Evolutionary conservation across 352 stramenopile genomes (phyloP).

Genomic region (Globisporangium iwayamae): DNA sequence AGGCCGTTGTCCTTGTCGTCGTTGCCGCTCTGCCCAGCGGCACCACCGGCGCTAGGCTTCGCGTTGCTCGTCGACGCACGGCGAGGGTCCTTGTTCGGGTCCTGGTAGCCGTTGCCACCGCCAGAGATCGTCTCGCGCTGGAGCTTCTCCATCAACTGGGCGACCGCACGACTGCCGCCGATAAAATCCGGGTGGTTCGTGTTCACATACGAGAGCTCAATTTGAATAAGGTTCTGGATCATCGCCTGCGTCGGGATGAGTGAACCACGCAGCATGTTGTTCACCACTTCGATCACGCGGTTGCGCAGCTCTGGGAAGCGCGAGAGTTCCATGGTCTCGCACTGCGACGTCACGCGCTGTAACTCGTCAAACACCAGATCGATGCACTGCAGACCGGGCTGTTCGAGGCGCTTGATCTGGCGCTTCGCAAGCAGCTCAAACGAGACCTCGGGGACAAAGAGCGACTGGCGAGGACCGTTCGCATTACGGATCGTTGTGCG

Average conservation of each 20-base stretch:
- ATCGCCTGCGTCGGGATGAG: constrained; percentile 87
- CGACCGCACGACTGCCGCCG: constrained; percentile 93
- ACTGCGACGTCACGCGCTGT: constrained; percentile 93
- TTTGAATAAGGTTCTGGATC: constrained; percentile 98
- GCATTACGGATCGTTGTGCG: constrained; percentile 98
- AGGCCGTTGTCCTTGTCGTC: constrained; percentile 67
- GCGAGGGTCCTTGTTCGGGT: constrained; percentile 47
- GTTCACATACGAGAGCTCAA: constrained; percentile 99
- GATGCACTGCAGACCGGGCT: constrained; percentile 95
- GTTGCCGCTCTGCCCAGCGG: constrained; percentile 28
- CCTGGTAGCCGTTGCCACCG: constrained; percentile 37
- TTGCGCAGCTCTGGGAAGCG: constrained; percentile 95
- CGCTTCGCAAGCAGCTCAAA: constrained; percentile 98
- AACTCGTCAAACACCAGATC: constrained; percentile 99
- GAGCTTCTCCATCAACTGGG: constrained; percentile 94
- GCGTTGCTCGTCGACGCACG: constrained; percentile 23
- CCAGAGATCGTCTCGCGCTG: constrained; percentile 79
- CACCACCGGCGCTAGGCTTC: not conserved
- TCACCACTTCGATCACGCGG: constrained; percentile 94
- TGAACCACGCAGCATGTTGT: constrained; percentile 80
- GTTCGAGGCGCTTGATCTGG: constrained; percentile 96
- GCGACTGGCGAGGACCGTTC: constrained; percentile 94
- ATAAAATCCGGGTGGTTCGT: constrained; percentile 99
- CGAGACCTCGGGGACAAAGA: constrained; percentile 98
- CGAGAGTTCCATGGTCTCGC: constrained; percentile 94